Evolutionary conservation across 169 alveolate species (phyloP).

Genomic region (Cyclospora cayetanensis): DNA sequence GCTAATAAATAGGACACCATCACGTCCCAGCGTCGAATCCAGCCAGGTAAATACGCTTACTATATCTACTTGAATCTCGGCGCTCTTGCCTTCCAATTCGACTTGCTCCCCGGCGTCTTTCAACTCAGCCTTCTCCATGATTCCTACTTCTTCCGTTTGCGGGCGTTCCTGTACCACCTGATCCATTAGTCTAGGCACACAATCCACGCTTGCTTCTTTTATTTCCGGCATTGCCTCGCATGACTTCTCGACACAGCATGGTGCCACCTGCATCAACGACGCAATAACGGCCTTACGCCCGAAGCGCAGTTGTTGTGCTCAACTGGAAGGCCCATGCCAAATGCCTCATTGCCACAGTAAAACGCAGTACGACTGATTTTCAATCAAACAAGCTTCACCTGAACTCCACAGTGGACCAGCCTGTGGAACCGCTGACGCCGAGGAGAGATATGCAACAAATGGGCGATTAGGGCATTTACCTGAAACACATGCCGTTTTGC

Average conservation of each 20-base stretch:
- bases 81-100: neutral
- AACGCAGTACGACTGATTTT: too few relatives aligned
- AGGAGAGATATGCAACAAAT: neutral
- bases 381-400: too few relatives aligned
- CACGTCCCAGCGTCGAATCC: too few relatives aligned
- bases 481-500: neutral
- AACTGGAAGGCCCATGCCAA: too few relatives aligned
- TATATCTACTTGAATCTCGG: neutral
- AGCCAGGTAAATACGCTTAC: neutral
- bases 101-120: neutral
- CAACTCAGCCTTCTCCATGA: neutral
- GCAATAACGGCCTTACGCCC: too few relatives aligned
- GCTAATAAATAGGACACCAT: too few relatives aligned
- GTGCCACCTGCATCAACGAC: neutral
- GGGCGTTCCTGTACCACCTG: neutral
- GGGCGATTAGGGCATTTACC: neutral
- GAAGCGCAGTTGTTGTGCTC: too few relatives aligned
- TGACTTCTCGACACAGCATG: neutral
- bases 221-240: neutral
- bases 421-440: neutral
- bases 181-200: neutral
- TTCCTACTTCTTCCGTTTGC: neutral
- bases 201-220: neutral
- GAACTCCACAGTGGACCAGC: neutral
- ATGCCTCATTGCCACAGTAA: too few relatives aligned